Percentiles rank a stretch among this genome's conserved stretches.
phyloP scores from a whole-genome alignment of 2,329 filamentous ascomycete genomes.

The Penicillium sp. region DNA sequence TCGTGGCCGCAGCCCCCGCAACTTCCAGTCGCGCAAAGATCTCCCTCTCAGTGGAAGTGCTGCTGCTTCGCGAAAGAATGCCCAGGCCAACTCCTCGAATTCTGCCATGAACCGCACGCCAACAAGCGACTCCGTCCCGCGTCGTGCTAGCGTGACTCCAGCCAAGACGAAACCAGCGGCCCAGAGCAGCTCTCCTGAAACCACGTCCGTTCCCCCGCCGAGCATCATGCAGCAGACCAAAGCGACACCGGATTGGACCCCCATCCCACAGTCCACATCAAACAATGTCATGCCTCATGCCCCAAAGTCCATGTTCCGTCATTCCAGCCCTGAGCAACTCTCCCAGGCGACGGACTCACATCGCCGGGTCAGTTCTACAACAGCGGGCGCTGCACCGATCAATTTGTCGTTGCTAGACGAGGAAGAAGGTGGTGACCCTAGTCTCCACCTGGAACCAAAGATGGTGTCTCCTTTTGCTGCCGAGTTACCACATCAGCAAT shows the following conservation, averaged over 20 bases:
- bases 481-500: conserved; percentile 28
- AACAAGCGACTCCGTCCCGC: conserved; percentile 29
- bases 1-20: conserved; percentile 84
- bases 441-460: conserved; percentile 20
- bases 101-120: conserved; percentile 31
- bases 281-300: conserved; percentile 21
- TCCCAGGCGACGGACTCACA: conserved; percentile 41
- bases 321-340: conserved; percentile 53
- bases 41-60: conserved; percentile 79
- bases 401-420: conserved; percentile 57
- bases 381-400: conserved; percentile 42
- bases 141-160: conserved; percentile 26
- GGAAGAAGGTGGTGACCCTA: conserved; percentile 49
- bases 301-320: conserved; percentile 46
- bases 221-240: conserved; percentile 26
- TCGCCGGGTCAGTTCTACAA: conserved; percentile 29
- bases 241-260: conserved; percentile 37
- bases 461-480: conserved; percentile 23
- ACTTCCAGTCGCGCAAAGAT: conserved; percentile 92
- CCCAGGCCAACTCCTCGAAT: conserved; percentile 39
- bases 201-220: conserved; percentile 29
- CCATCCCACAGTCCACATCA: conserved; percentile 29
- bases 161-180: conserved; percentile 28
- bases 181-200: conserved; percentile 38
- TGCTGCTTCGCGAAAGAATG: conserved; percentile 71